These are phyloP conservation scores for Syzygium jambos DNA, from an alignment of 345 rosid species.

Conservation along the genomic window DNA sequence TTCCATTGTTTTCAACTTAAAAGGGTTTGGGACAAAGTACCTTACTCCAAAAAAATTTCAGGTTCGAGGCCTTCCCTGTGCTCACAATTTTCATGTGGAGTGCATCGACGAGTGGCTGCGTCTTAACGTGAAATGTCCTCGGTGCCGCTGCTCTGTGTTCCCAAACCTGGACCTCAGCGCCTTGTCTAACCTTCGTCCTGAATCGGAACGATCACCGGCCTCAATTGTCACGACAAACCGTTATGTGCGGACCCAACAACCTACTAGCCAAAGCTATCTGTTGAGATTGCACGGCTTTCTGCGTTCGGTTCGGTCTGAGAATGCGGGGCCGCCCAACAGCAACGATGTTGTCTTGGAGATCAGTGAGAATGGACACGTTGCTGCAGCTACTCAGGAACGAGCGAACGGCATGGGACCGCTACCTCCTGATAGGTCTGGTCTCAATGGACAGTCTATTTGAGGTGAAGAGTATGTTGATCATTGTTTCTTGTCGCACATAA, in stretches of 20 bases:
- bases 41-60: slow-evolving; percentile 18
- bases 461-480: neutral
- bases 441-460: neutral
- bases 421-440: neutral
- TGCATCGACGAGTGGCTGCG: slow-evolving; percentile 98
- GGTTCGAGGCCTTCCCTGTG: slow-evolving; percentile 99
- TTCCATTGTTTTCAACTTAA: neutral
- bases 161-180: slow-evolving; percentile 97
- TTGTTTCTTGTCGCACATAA: neutral
- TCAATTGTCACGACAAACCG: slow-evolving; percentile 29
- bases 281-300: slow-evolving; percentile 62
- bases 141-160: slow-evolving; percentile 93
- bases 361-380: slow-evolving; percentile 25
- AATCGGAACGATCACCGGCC: slow-evolving; percentile 47
- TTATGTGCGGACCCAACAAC: slow-evolving; percentile 46
- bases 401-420: neutral
- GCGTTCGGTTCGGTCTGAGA: slow-evolving; percentile 49
- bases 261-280: slow-evolving; percentile 66
- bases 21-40: neutral
- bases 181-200: slow-evolving; percentile 65
- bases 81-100: slow-evolving; percentile 96
- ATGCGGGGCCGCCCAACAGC: slow-evolving; percentile 14
- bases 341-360: slow-evolving; percentile 21
- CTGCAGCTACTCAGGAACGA: neutral
- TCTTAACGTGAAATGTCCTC: slow-evolving; percentile 90